A percentile compares a stretch with the other conserved stretches of the same genome.
Conservation (phyloP, 176 grass and related monocot species). For the Chloris gayana region DNA sequence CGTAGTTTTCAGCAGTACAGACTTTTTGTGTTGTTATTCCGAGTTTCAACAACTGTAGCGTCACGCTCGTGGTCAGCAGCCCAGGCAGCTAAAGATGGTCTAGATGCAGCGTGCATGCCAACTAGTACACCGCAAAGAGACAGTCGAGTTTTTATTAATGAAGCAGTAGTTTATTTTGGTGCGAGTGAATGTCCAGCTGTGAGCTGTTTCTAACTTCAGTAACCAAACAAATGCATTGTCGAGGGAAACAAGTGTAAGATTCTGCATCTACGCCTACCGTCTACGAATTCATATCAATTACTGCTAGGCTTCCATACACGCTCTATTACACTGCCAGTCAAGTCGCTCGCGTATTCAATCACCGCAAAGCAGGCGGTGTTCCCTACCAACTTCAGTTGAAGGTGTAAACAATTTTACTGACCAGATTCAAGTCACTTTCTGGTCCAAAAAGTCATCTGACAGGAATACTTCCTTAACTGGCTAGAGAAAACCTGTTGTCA, state of each 20-base stretch:
- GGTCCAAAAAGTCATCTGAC: not conserved
- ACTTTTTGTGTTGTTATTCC: not conserved
- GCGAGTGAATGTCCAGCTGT: too few relatives aligned
- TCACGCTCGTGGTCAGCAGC: not conserved
- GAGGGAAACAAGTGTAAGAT: not conserved
- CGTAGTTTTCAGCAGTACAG: not conserved
- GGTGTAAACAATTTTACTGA: not conserved
- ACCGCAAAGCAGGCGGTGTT: not conserved
- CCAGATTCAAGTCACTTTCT: not conserved
- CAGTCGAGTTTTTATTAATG: not conserved
- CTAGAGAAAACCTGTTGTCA: not conserved
- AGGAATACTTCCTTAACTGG: not conserved
- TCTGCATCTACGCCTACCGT: not conserved
- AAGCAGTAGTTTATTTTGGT: too few relatives aligned
- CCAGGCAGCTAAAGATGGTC: not conserved
- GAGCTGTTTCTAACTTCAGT: not conserved
- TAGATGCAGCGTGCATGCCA: not conserved
- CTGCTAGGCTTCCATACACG: not conserved
- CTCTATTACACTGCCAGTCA: too few relatives aligned
- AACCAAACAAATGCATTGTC: not conserved
- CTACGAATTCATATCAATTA: slow-evolving; percentile 10
- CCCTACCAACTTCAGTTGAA: not conserved
- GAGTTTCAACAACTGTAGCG: slow-evolving; percentile 10
- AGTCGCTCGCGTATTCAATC: not conserved
- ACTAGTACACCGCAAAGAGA: not conserved